Conservation (phyloP, 78 protist species). For the Pelomyxa schiedti region DNA sequence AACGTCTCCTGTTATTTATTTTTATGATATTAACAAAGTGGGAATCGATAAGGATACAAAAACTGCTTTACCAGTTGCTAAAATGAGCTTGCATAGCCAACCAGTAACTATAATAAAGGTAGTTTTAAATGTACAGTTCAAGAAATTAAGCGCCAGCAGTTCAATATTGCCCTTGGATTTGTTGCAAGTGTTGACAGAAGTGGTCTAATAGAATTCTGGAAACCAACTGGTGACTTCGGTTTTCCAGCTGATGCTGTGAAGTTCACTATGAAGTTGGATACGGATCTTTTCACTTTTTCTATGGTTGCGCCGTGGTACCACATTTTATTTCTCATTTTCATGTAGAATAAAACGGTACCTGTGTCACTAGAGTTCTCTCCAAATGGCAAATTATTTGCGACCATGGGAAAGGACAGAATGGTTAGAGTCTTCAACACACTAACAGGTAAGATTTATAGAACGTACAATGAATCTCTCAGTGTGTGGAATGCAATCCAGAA, state of each 20-base stretch:
- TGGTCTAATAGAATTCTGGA: constrained; percentile 77
- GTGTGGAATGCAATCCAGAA: constrained; percentile 20
- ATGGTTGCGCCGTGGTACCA: too few relatives aligned
- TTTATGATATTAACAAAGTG: constrained; percentile 23
- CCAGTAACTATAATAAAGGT: too few relatives aligned
- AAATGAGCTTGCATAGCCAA: neutral
- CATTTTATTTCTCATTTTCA: too few relatives aligned
- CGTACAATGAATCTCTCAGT: constrained; percentile 58
- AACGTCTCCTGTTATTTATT: too few relatives aligned
- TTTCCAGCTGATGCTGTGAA: neutral
- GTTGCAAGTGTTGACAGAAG: too few relatives aligned
- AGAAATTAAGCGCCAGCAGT: too few relatives aligned
- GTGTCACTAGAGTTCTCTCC: constrained; percentile 30
- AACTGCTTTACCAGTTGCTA: neutral
- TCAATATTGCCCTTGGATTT: too few relatives aligned
- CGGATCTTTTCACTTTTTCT: constrained; percentile 78
- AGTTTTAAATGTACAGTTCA: too few relatives aligned
- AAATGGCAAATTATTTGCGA: constrained; percentile 53
- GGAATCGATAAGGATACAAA: neutral
- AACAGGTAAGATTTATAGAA: constrained; percentile 54
- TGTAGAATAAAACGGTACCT: constrained; percentile 34
- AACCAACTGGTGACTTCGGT: constrained; percentile 1
- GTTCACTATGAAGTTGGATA: constrained; percentile 67
- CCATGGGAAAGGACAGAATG: constrained; percentile 35
- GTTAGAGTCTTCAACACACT: constrained; percentile 53